Evolutionary conservation across 1,284 basidiomycete genomes (phyloP).

Genomic region (Pholiota adiposa): DNA sequence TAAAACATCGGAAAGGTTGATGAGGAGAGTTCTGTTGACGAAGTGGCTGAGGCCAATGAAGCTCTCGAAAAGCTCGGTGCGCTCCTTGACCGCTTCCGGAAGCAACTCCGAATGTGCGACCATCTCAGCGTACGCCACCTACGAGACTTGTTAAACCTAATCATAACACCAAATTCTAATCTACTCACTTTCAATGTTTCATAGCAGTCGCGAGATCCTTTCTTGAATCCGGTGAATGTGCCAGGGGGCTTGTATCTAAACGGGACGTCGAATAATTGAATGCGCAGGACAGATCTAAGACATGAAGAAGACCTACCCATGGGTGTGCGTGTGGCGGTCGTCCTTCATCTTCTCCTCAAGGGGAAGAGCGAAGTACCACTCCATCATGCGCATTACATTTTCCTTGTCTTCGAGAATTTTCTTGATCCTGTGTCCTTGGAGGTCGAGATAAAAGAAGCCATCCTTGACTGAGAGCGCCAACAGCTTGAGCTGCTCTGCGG

Average conservation of each 20-base stretch:
- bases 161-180: neutral
- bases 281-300: too few species aligned
- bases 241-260: conserved; percentile 11
- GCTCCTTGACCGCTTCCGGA: neutral
- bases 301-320: conserved; percentile 3
- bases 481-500: conserved; percentile 6
- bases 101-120: conserved; percentile 2
- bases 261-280: neutral
- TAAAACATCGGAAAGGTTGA: conserved; percentile 6
- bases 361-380: conserved; percentile 10
- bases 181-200: conserved; percentile 10
- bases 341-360: conserved; percentile 10
- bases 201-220: conserved; percentile 12
- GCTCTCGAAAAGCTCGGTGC: conserved; percentile 9
- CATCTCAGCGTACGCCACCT: conserved; percentile 15
- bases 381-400: conserved; percentile 9
- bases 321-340: conserved; percentile 4
- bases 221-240: conserved; percentile 12
- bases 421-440: neutral
- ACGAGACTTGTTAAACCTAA: neutral
- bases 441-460: conserved; percentile 12
- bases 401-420: conserved; percentile 10
- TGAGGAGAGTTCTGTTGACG: conserved; percentile 10
- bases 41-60: conserved; percentile 12
- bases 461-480: conserved; percentile 9